phyloP scores from a whole-genome alignment of 352 stramenopile species.

The Peronosclerospora sorghi region DNA sequence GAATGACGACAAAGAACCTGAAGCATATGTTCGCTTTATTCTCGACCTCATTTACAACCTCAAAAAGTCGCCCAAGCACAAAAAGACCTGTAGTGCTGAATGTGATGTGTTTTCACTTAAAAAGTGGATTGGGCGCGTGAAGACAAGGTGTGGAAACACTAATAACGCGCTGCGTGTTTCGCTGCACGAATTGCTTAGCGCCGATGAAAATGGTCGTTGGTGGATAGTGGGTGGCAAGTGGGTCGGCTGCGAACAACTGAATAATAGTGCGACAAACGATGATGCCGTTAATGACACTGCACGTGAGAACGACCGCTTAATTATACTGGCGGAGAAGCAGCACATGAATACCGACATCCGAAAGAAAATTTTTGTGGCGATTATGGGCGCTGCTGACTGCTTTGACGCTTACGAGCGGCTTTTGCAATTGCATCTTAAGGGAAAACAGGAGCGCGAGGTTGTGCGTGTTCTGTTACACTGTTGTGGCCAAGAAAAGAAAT shows the following conservation, averaged over 20 bases:
- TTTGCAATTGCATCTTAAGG: constrained; percentile 81
- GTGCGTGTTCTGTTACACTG: constrained; percentile 93
- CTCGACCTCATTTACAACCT: constrained; percentile 94
- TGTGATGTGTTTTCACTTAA: constrained; percentile 77
- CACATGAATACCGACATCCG: constrained; percentile 96
- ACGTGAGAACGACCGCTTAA: constrained; percentile 53
- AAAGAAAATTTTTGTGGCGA: constrained; percentile 93
- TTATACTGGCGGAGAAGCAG: constrained; percentile 90
- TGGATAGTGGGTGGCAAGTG: constrained; percentile 95
- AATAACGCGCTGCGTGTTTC: constrained; percentile 68
- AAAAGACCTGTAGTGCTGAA: constrained; percentile 31
- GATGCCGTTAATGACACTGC: constrained; percentile 7
- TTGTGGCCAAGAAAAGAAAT: constrained; percentile 71
- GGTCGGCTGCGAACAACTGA: constrained; percentile 60
- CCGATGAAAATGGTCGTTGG: constrained; percentile 88
- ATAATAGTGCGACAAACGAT: constrained; percentile 22
- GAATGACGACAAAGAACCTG: constrained; percentile 16
- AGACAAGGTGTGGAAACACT: constrained; percentile 72
- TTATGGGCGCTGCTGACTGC: constrained; percentile 93
- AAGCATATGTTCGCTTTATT: constrained; percentile 81
- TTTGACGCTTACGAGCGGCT: constrained; percentile 95
- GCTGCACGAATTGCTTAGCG: constrained; percentile 61
- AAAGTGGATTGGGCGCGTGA: constrained; percentile 92
- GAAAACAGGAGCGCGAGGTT: constrained; percentile 89
- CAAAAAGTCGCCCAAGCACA: constrained; percentile 91